These are phyloP conservation scores for Ophiostoma ulmi DNA, from an alignment of 2,329 filamentous ascomycete genomes.

Conservation along the genomic window DNA sequence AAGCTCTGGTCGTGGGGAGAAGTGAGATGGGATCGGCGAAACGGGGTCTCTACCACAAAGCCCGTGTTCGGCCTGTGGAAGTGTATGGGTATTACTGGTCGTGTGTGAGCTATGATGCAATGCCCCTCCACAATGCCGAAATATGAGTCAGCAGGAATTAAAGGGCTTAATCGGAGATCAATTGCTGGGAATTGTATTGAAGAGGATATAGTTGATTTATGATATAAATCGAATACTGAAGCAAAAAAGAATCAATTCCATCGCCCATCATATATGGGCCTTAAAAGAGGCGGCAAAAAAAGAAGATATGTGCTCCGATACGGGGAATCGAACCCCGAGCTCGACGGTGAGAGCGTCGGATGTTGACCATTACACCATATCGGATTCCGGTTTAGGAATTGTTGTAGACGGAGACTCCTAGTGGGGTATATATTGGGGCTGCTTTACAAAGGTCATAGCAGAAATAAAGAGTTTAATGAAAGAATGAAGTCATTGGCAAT, in stretches of 20 bases:
- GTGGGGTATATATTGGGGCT: not conserved
- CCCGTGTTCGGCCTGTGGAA: not conserved
- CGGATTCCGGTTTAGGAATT: conserved; percentile 20
- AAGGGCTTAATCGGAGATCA: not conserved
- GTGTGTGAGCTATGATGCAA: conserved; percentile 24
- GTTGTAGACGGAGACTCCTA: not conserved
- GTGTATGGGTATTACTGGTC: not conserved
- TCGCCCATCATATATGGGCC: too few relatives aligned
- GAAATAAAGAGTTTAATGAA: too few relatives aligned
- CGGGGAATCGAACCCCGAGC: conserved; percentile 29
- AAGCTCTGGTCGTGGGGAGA: not conserved
- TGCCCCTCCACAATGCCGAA: conserved; percentile 22
- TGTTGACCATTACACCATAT: conserved; percentile 29
- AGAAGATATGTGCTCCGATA: conserved; percentile 24
- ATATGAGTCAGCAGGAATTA: not conserved
- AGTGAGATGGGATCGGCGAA: not conserved
- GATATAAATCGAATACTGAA: too few relatives aligned
- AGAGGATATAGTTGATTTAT: too few relatives aligned
- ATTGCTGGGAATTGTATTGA: too few relatives aligned
- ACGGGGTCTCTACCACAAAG: not conserved
- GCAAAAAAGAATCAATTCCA: not conserved
- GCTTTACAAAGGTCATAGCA: too few relatives aligned
- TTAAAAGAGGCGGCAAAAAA: conserved; percentile 5
- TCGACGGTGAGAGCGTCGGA: conserved; percentile 29
- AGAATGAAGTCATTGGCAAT: too few relatives aligned